Evolutionary conservation across 139 green algal species (phyloP), one percentile per base, ranked within the genome.

Genomic region (Coccomyxa sp.): DNA sequence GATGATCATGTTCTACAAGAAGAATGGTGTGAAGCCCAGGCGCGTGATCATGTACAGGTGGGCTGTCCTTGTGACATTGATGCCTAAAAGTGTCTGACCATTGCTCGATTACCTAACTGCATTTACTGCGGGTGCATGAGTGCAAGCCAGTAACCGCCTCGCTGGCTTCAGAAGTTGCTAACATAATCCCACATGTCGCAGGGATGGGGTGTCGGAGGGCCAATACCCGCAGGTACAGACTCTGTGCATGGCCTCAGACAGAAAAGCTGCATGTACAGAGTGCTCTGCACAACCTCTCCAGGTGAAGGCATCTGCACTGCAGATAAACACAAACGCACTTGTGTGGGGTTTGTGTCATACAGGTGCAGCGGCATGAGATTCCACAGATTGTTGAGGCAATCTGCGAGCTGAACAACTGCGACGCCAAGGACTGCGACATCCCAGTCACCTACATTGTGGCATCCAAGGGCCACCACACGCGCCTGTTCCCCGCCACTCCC

Each of bases 391-490:
- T 58, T n/a, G n/a, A 27, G 13, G 79, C 79, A 58, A 74, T 58
- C 79, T 15, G 27, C 17, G 58, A 67, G 27, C 7, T 81, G 51
- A 18, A 31, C 30, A 27, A 80, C 30, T 77, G 14, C 23, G 71
- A 31, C 23, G 31, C 23, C 31, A 32, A 59, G 76, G 58, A 32
- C 77, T 82, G 91, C 91, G 82, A 81, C 23, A 95, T 95, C 1
- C 84, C 81, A 58, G 91, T 98, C 87, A 97, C 94, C 27, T 97
- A 95, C 79, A 77, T 97, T 11, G 88, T 94, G 27, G 94, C 96
- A 57, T 92, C 94, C 88, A 97, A 97, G 87, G 85, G 90, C 66
- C 88, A 91, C 81, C 82, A 90, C 82, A 91, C 88, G 12, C 88
- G 88, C 79, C 30, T 91, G 17, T 91, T 90, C 84, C 85, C 87